Evolutionary conservation across 352 stramenopile species (phyloP).

Genomic region (Blastocystis hominis): DNA sequence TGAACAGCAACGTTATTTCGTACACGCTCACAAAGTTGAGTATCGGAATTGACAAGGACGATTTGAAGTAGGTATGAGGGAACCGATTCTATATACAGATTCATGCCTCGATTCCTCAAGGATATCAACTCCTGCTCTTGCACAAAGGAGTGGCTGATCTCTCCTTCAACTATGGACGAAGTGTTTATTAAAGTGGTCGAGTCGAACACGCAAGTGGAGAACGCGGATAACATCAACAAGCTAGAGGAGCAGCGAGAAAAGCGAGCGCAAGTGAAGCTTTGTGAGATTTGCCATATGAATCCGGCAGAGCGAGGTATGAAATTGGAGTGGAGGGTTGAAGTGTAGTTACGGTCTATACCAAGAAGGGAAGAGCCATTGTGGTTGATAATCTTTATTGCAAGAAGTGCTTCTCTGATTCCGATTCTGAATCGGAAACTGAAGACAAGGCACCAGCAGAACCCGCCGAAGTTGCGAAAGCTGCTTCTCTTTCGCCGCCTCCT

Average conservation of each 20-base stretch:
- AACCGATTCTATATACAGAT: no score
- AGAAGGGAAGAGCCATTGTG: not conserved
- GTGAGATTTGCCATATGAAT: not conserved
- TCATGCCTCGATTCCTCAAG: not conserved
- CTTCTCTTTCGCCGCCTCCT: no score
- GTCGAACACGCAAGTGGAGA: not conserved
- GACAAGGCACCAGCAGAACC: no score
- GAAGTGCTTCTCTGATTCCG: no score
- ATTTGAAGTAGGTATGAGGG: no score
- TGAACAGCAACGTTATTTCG: constrained; percentile 22
- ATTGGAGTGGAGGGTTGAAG: not conserved
- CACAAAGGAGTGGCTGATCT: constrained; percentile 44
- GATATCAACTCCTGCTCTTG: not conserved
- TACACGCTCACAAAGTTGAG: not conserved
- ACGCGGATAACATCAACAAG: not conserved
- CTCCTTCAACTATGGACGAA: not conserved
- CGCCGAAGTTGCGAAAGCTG: no score
- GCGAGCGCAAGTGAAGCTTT: not conserved
- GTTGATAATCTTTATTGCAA: constrained; percentile 1
- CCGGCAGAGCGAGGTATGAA: not conserved
- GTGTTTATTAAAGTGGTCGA: constrained; percentile 32
- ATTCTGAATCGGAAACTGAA: no score
- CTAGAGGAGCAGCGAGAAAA: not conserved
- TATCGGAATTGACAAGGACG: not conserved
- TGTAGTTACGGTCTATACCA: constrained; percentile 11